Evolutionary conservation across 345 rosid genomes (phyloP).

Genomic region (Bretschneidera sinensis): DNA sequence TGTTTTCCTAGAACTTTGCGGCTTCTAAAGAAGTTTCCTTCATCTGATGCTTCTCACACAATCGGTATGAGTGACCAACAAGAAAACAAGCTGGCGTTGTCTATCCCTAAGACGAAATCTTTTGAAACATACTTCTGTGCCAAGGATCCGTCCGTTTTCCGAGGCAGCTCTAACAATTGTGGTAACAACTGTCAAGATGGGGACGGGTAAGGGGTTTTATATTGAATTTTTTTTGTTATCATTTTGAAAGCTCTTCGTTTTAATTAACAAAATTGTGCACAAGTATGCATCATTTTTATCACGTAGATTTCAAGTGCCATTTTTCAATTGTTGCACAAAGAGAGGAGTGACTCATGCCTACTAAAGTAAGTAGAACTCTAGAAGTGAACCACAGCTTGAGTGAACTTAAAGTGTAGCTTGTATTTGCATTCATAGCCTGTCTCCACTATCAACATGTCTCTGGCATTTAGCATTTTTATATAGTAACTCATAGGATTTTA

Average conservation of each 20-base stretch:
- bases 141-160: constrained; percentile 20
- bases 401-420: no score
- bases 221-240: background rate
- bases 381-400: no score
- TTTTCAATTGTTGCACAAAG: no score
- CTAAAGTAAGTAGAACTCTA: no score
- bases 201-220: constrained; percentile 31
- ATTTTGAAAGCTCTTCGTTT: background rate
- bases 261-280: no score
- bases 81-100: constrained; percentile 29
- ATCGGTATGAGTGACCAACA: constrained; percentile 15
- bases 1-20: constrained; percentile 39
- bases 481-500: no score
- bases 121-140: constrained; percentile 15
- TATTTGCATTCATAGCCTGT: no score
- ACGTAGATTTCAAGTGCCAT: no score
- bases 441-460: no score
- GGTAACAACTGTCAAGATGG: constrained; percentile 18
- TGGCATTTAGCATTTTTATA: no score
- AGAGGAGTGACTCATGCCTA: no score
- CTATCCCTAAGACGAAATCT: constrained; percentile 25
- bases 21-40: constrained; percentile 23
- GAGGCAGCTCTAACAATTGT: constrained; percentile 14
- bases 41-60: constrained; percentile 18
- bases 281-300: no score